These are phyloP conservation scores for Fusarium oligoseptatum DNA, from an alignment of 2,329 filamentous ascomycete species.

Conservation along the genomic window DNA sequence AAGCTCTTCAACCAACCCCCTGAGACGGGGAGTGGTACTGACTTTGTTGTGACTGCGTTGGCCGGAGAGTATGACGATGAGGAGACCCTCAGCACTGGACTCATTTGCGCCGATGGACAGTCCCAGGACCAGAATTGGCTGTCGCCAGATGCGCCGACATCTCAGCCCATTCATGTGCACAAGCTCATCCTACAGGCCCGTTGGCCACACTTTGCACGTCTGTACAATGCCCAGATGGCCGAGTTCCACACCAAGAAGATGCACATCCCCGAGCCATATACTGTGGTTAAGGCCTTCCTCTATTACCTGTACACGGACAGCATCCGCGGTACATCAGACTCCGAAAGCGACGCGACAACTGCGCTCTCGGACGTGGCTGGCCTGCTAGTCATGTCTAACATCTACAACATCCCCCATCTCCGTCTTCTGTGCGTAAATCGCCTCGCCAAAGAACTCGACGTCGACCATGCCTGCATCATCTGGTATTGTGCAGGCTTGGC, in stretches of 20 bases:
- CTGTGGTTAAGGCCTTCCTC: slow-evolving; percentile 92
- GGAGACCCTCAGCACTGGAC: slow-evolving; percentile 67
- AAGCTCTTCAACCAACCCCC: slow-evolving; percentile 88
- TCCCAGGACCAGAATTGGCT: slow-evolving; percentile 68
- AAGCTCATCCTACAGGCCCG: slow-evolving; percentile 93
- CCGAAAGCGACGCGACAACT: slow-evolving; percentile 78
- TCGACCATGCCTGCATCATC: slow-evolving; percentile 93
- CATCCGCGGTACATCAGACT: slow-evolving; percentile 70
- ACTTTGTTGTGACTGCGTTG: slow-evolving; percentile 91
- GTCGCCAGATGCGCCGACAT: slow-evolving; percentile 73
- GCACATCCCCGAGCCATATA: slow-evolving; percentile 97
- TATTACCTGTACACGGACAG: slow-evolving; percentile 98
- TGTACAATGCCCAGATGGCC: slow-evolving; percentile 95
- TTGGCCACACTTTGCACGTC: slow-evolving; percentile 94
- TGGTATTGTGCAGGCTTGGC: slow-evolving; percentile 95
- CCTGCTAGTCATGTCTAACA: slow-evolving; percentile 95
- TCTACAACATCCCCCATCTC: slow-evolving; percentile 96
- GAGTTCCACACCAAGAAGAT: slow-evolving; percentile 98
- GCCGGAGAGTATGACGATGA: slow-evolving; percentile 81
- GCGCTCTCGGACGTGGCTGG: slow-evolving; percentile 90
- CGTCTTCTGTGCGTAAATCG: slow-evolving; percentile 92
- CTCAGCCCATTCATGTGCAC: slow-evolving; percentile 91
- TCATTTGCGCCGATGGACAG: slow-evolving; percentile 60
- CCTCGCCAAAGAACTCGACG: slow-evolving; percentile 89
- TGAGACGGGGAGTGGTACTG: slow-evolving; percentile 86